Percentiles rank a stretch among this genome's conserved stretches.
These are phyloP conservation scores for Fusarium penzigii DNA, from an alignment of 2,329 filamentous ascomycete species.

Conservation along the genomic window DNA sequence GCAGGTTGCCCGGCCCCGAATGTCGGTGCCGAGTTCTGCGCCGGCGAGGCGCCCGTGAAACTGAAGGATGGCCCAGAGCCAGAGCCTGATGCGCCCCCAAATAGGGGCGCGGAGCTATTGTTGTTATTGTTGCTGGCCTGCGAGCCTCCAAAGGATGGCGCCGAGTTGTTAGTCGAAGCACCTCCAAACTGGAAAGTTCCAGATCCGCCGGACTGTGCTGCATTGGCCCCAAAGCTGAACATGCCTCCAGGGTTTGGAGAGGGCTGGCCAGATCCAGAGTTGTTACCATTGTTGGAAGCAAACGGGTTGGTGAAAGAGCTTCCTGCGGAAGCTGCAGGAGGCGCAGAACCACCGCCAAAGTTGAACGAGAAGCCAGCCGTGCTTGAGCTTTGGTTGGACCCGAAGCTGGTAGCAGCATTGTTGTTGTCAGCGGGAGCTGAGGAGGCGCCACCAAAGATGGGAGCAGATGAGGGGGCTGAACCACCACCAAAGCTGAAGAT, in stretches of 20 bases:
- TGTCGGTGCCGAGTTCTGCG: constrained; percentile 30
- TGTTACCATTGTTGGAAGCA: constrained; percentile 28
- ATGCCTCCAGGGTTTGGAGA: constrained; percentile 31
- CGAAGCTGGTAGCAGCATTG: constrained; percentile 40
- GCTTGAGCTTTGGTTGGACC: too few species aligned
- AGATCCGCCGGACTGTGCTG: constrained; percentile 30
- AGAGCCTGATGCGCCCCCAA: constrained; percentile 33
- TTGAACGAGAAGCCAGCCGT: constrained; percentile 24
- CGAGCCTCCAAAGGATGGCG: constrained; percentile 32
- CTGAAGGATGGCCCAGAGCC: constrained; percentile 40
- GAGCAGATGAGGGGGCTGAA: constrained; percentile 30
- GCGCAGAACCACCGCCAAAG: constrained; percentile 27
- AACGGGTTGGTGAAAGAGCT: constrained; percentile 44
- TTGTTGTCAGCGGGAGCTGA: constrained; percentile 23
- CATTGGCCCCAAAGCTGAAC: constrained; percentile 41
- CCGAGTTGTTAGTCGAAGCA: constrained; percentile 22
- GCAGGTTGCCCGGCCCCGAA: constrained; percentile 39
- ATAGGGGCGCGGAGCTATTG: constrained; percentile 30
- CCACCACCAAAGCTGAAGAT: constrained; percentile 38
- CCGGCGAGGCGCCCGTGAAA: constrained; percentile 39
- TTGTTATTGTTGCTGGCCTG: constrained; percentile 17
- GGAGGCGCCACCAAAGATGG: constrained; percentile 37
- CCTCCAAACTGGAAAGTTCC: constrained; percentile 42
- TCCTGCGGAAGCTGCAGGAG: constrained; percentile 35
- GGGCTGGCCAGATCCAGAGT: constrained; percentile 18